These are phyloP conservation scores for Podaxis pistillaris DNA, from an alignment of 768 basidiomycete genomes.

Conservation along the genomic window DNA sequence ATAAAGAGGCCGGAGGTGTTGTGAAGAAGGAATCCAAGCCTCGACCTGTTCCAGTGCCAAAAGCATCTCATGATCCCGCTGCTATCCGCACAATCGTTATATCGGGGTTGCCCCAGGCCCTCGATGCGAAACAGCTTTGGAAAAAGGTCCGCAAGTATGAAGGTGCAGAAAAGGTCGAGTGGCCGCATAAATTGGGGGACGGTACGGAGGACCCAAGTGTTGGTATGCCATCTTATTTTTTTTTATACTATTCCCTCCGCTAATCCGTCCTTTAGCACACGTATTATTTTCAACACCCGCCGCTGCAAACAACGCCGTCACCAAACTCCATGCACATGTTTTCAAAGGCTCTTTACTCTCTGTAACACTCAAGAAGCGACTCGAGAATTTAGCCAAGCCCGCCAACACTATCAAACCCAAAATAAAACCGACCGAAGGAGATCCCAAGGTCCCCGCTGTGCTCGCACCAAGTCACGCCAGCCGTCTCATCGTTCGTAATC, in stretches of 20 bases:
- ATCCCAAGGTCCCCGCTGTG: slow-evolving; percentile 24
- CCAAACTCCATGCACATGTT: slow-evolving; percentile 87
- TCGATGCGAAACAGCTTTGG: slow-evolving; percentile 72
- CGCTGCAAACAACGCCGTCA: slow-evolving; percentile 67
- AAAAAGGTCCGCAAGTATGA: slow-evolving; percentile 82
- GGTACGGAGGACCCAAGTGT: slow-evolving; percentile 46
- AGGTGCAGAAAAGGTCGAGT: slow-evolving; percentile 76
- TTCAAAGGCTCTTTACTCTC: slow-evolving; percentile 89
- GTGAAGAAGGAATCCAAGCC: slow-evolving; percentile 40
- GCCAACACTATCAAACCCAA: slow-evolving; percentile 19
- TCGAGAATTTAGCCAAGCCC: slow-evolving; percentile 63
- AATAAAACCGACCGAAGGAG: slow-evolving; percentile 26
- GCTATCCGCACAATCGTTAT: slow-evolving; percentile 81
- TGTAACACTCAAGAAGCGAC: slow-evolving; percentile 81
- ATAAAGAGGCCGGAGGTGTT: slow-evolving; percentile 28
- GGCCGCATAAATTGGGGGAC: slow-evolving; percentile 52
- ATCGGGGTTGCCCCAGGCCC: slow-evolving; percentile 62
- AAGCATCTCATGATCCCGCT: slow-evolving; percentile 60
- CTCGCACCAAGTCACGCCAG: slow-evolving; percentile 64
- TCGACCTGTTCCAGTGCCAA: slow-evolving; percentile 32
- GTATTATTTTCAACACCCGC: slow-evolving; percentile 70
- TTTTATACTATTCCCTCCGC: neutral
- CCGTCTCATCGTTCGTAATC: slow-evolving; percentile 87
- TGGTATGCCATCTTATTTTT: slow-evolving; percentile 35
- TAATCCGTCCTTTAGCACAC: slow-evolving; percentile 46